These are phyloP conservation scores for Citrullus mucosospermus DNA, from an alignment of 306 rosid genomes.

Conservation along the genomic window DNA sequence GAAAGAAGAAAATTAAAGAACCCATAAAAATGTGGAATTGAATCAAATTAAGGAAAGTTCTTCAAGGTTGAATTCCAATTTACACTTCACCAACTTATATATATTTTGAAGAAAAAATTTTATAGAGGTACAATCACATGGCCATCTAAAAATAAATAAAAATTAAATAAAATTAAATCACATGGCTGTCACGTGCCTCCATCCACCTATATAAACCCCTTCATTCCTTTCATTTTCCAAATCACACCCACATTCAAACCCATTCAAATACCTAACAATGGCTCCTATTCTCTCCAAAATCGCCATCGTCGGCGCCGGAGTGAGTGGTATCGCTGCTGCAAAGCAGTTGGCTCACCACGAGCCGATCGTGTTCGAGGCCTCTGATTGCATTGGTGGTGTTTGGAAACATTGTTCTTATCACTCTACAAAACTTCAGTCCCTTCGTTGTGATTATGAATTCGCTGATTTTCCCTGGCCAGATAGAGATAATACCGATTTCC, in stretches of 20 bases:
- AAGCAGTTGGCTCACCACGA: constrained; percentile 33
- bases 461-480: constrained; percentile 54
- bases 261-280: neutral
- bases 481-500: constrained; percentile 26
- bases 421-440: constrained; percentile 50
- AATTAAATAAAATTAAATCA: too few relatives aligned
- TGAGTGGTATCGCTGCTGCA: constrained; percentile 60
- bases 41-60: neutral
- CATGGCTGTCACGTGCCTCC: neutral
- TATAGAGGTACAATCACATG: neutral
- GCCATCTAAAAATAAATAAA: too few relatives aligned
- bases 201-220: neutral
- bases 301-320: constrained; percentile 56
- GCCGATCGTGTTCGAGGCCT: constrained; percentile 48
- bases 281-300: constrained; percentile 19
- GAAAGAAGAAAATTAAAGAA: too few relatives aligned
- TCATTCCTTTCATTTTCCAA: neutral
- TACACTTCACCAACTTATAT: neutral
- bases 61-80: neutral
- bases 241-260: neutral
- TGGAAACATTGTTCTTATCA: constrained; percentile 52
- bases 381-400: constrained; percentile 47
- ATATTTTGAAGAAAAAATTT: neutral
- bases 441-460: constrained; percentile 45
- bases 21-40: neutral